Conservation (phyloP, 306 rosid genomes). For the Vigna nakashimae region DNA sequence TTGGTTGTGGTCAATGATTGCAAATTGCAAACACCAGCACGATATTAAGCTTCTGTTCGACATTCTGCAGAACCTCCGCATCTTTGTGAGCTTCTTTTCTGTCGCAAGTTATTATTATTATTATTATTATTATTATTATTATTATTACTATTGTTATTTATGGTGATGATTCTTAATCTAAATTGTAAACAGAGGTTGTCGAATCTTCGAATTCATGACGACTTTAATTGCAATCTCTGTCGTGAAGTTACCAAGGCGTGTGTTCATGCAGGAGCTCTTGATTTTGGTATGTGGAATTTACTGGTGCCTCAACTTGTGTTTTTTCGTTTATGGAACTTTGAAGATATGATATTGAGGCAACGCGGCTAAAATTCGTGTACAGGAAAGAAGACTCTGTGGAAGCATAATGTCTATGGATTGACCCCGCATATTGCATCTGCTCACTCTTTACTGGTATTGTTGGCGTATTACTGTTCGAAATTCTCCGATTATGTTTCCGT, state of each 20-base stretch:
- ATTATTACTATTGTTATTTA: not conserved
- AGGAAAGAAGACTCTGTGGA: slow-evolving; percentile 92
- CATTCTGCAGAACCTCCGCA: slow-evolving; percentile 75
- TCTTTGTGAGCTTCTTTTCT: slow-evolving; percentile 71
- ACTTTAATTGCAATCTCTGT: slow-evolving; percentile 81
- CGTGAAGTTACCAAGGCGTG: slow-evolving; percentile 87
- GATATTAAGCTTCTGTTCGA: slow-evolving; percentile 82
- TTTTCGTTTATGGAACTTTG: slow-evolving; percentile 1
- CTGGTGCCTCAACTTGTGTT: not conserved
- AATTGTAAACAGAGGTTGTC: slow-evolving; percentile 80
- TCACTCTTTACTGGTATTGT: slow-evolving; percentile 80
- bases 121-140: not conserved
- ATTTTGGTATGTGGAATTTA: slow-evolving; percentile 64
- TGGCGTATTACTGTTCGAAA: slow-evolving; percentile 27
- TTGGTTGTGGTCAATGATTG: slow-evolving; percentile 89
- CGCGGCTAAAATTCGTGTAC: slow-evolving; percentile 39
- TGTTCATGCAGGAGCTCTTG: slow-evolving; percentile 73
- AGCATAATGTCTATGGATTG: slow-evolving; percentile 85
- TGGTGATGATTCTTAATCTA: slow-evolving; percentile 28
- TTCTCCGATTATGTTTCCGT: slow-evolving; percentile 31
- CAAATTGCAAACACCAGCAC: slow-evolving; percentile 66
- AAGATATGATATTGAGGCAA: slow-evolving; percentile 26
- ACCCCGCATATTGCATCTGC: slow-evolving; percentile 79
- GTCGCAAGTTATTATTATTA: not conserved
- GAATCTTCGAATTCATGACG: slow-evolving; percentile 76